phyloP scores from a whole-genome alignment of 306 rosid genomes.

The Quercus bicolor region DNA sequence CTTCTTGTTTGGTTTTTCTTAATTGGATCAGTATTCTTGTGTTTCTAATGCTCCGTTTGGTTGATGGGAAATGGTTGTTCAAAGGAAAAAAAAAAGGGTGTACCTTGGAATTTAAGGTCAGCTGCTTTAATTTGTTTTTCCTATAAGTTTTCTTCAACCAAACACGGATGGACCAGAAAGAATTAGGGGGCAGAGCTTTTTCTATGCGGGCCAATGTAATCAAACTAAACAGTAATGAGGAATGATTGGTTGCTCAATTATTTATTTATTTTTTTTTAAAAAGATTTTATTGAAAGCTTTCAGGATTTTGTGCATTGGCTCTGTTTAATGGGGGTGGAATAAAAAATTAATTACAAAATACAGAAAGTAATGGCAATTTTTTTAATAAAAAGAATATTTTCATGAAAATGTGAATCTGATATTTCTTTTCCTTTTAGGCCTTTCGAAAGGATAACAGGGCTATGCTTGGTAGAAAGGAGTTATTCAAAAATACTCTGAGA shows the following conservation, averaged over 20 bases:
- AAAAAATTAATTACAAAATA: background rate
- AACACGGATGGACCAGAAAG: background rate
- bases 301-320: background rate
- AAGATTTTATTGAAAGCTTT: background rate
- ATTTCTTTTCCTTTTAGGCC: constrained; percentile 34
- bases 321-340: background rate
- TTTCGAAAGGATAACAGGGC: constrained; percentile 75
- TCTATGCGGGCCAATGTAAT: background rate
- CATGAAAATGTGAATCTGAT: background rate
- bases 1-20: background rate
- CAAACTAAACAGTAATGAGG: background rate
- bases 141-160: background rate
- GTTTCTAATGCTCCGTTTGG: background rate
- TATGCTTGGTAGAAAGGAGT: constrained; percentile 61
- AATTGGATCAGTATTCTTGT: background rate
- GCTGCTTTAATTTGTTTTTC: background rate
- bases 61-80: background rate
- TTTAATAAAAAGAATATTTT: background rate
- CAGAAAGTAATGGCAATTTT: background rate
- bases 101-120: background rate
- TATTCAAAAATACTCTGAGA: constrained; percentile 79
- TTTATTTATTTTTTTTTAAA: background rate
- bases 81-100: too few species aligned
- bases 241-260: background rate
- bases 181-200: background rate